Percentiles rank a stretch among this genome's conserved stretches.
phyloP scores from a whole-genome alignment of 139 green algal species.

The Micromonas pusilla region DNA sequence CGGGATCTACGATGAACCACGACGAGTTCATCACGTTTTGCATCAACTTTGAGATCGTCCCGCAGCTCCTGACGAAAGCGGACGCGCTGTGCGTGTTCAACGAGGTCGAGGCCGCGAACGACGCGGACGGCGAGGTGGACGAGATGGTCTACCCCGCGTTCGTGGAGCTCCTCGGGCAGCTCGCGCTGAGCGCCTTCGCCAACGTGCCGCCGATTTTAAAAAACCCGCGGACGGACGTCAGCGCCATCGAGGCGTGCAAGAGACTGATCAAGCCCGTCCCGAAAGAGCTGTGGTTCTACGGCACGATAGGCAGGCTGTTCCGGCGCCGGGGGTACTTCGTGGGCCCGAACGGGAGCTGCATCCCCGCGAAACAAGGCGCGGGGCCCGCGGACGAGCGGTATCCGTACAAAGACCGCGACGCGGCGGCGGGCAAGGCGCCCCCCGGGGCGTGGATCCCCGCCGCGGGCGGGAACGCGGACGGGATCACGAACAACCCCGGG shows the following conservation, averaged over 20 bases:
- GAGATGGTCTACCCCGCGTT: background rate
- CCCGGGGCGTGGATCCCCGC: too few relatives aligned
- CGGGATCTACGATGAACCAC: conserved; percentile 8
- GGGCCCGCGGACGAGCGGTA: too few relatives aligned
- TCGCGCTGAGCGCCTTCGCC: background rate
- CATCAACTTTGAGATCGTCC: conserved; percentile 28
- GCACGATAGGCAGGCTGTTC: background rate
- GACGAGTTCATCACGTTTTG: conserved; percentile 28
- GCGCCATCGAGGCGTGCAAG: background rate
- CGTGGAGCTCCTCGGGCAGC: background rate
- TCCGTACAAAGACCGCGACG: too few relatives aligned
- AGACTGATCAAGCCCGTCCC: background rate
- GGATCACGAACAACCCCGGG: too few relatives aligned
- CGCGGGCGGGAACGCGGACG: too few relatives aligned
- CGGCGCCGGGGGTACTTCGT: background rate
- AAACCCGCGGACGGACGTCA: background rate
- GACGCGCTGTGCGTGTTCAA: background rate
- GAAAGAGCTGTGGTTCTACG: background rate
- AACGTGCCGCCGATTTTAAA: background rate
- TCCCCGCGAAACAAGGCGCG: background rate
- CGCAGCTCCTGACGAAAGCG: background rate
- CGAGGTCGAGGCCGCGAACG: background rate
- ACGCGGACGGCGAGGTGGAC: background rate
- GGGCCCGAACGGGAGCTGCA: background rate
- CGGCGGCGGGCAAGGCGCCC: too few relatives aligned